Conservation (phyloP, 306 rosid species). For the Albizia julibrissin region DNA sequence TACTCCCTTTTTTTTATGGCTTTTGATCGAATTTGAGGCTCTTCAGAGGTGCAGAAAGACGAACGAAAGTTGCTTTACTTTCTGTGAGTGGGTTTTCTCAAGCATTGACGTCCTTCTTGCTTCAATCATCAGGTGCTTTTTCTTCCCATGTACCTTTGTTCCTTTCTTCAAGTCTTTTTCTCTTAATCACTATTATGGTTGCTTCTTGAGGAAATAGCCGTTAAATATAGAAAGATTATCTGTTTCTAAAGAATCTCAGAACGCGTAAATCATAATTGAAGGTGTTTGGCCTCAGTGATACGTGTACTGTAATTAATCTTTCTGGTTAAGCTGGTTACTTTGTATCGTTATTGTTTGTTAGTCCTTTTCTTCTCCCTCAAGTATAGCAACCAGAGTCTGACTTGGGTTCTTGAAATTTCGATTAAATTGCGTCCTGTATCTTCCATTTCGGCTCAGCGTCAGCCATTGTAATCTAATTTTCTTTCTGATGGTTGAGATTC, state of each 20-base stretch:
- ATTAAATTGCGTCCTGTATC: slow-evolving; percentile 22
- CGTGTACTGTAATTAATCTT: not conserved
- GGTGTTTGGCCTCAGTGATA: slow-evolving; percentile 9
- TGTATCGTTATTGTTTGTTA: not conserved
- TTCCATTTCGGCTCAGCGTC: slow-evolving; percentile 32
- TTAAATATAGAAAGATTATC: not conserved
- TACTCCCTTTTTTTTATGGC: slow-evolving; percentile 27
- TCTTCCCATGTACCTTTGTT: not conserved
- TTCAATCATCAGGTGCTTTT: slow-evolving; percentile 24
- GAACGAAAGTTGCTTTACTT: slow-evolving; percentile 43
- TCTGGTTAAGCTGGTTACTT: slow-evolving; percentile 8
- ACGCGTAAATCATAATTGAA: slow-evolving; percentile 1
- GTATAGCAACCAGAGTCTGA: slow-evolving; percentile 21
- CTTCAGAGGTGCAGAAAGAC: slow-evolving; percentile 38
- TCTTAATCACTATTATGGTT: not conserved
- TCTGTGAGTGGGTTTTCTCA: slow-evolving; percentile 25
- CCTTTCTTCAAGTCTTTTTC: not conserved
- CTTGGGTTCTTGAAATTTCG: not conserved
- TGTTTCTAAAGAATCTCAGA: slow-evolving; percentile 25
- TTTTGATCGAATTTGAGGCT: slow-evolving; percentile 48
- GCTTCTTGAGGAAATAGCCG: slow-evolving; percentile 2
- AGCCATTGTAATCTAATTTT: slow-evolving; percentile 19
- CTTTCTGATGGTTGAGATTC: slow-evolving; percentile 31
- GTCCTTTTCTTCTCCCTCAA: not conserved
- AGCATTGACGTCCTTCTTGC: not conserved